Conservation (phyloP, 495 filamentous ascomycete species). For the Hypoxylon lenormandii region DNA sequence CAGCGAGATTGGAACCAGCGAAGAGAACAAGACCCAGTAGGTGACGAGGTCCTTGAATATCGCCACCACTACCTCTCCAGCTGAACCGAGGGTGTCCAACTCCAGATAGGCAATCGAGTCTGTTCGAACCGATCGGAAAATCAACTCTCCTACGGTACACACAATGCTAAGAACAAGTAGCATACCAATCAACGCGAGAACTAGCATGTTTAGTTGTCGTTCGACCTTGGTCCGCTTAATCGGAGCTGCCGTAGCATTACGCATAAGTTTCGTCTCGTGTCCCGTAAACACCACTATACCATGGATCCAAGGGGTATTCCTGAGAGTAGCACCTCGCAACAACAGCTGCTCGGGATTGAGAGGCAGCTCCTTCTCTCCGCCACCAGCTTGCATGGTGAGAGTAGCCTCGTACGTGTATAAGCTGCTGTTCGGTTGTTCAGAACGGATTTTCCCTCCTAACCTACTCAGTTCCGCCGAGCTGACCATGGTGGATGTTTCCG, state of each 20-base stretch:
- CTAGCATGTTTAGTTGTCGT: slow-evolving; percentile 89
- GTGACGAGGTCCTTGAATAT: slow-evolving; percentile 97
- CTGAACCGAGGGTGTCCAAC: slow-evolving; percentile 61
- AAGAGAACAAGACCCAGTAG: slow-evolving; percentile 98
- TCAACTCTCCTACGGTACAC: slow-evolving; percentile 89
- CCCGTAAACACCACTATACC: slow-evolving; percentile 97
- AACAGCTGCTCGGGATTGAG: slow-evolving; percentile 77
- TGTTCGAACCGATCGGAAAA: slow-evolving; percentile 72
- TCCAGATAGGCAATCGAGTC: slow-evolving; percentile 76
- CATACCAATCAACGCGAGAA: slow-evolving; percentile 87
- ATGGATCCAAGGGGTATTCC: slow-evolving; percentile 98
- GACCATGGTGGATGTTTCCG: slow-evolving; percentile 89
- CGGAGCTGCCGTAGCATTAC: slow-evolving; percentile 95
- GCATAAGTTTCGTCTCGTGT: slow-evolving; percentile 98
- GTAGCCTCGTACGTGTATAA: slow-evolving; percentile 99
- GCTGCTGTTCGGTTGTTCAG: slow-evolving; percentile 98
- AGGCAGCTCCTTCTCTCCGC: slow-evolving; percentile 87
- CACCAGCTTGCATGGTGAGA: slow-evolving; percentile 88
- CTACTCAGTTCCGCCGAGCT: slow-evolving; percentile 87
- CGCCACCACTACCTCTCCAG: slow-evolving; percentile 72
- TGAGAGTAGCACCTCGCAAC: slow-evolving; percentile 89
- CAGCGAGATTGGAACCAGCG: slow-evolving; percentile 94
- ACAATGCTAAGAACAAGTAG: slow-evolving; percentile 85
- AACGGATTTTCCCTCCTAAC: slow-evolving; percentile 84
- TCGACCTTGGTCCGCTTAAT: slow-evolving; percentile 98